Base-by-base conservation (phyloP, 202 grass and related monocot species). In the Carex sylvatica region DNA sequence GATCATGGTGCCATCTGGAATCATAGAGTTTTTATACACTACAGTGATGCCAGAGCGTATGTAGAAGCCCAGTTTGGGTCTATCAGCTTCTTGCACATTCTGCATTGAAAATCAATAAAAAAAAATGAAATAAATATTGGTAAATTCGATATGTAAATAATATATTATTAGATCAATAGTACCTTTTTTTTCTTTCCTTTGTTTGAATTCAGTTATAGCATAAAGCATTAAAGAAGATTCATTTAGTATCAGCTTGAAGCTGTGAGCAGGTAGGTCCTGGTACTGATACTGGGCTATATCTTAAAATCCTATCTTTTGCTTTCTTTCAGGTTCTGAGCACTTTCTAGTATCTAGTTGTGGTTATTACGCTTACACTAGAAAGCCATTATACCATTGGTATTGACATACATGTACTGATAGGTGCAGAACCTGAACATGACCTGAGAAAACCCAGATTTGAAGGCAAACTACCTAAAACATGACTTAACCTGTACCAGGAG, bases 21-120 rank as follows among this genome's bases (percentile, higher is more conserved):
- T 89, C 2, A 91, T 76, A 2, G 83, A 88, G 28, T 91, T 94
- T 69, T 94, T 94, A 47, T 79, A 78, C 47, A 94, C 85, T 24
- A 94, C 92, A 84, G 92, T 89, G 82, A 94, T 89, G 64, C 92
- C 92, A 81, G 92, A 94, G 79, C 92, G 92, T 83, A 94, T 91
- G 30, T 94, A 94, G 82, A 89, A 91, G 16, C 89, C 92, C 54
- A 87, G 62, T 20, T 86, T 63, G 30, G 87, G 80, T 65, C 80
- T 91, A 10, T 91, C 89, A 65, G 92, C 92, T 89, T 94, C 92
- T 86, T 88, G 85, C 63, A 94, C 92, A 61, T 89, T 91, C 92
- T 94, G 77, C 54, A 88, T 49, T 82, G 65, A 85, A 31, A 88
- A n/a, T 15, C 9, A 78, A 86, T 28, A 28, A 18, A 83, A 64